Conservation (phyloP, 1,284 basidiomycete species). For the Apiotrichum mycotoxinovorans region DNA sequence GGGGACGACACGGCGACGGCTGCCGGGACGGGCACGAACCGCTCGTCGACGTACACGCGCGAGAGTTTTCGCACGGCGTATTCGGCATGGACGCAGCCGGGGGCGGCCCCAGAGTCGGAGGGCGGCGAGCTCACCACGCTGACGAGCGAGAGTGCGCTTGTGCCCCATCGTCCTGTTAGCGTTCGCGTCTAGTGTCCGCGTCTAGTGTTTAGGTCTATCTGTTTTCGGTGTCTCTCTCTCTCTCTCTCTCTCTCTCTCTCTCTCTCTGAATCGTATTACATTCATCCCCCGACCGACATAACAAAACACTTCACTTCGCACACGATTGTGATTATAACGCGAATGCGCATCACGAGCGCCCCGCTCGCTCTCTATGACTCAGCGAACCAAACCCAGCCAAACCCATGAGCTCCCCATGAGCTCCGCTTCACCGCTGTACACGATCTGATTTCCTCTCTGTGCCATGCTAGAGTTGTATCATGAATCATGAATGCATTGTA, state of each 20-base stretch:
- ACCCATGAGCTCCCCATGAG: too few relatives aligned
- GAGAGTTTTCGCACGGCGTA: slow-evolving; percentile 18
- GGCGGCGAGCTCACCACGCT: slow-evolving; percentile 2
- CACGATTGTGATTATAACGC: too few relatives aligned
- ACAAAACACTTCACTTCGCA: too few relatives aligned
- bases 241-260: too few relatives aligned
- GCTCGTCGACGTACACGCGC: slow-evolving; percentile 11
- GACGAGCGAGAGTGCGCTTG: neutral
- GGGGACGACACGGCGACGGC: neutral
- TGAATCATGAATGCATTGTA: slow-evolving; percentile 19
- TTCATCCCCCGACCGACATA: too few relatives aligned
- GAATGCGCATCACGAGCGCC: neutral
- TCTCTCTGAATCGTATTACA: too few relatives aligned
- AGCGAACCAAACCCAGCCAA: too few relatives aligned
- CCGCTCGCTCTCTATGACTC: too few relatives aligned
- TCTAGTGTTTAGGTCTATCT: neutral
- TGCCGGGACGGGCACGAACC: slow-evolving; percentile 1
- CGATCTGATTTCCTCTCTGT: too few relatives aligned
- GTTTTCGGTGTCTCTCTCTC: too few relatives aligned
- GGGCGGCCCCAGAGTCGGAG: slow-evolving; percentile 1
- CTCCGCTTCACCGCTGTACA: too few relatives aligned
- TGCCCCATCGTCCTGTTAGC: slow-evolving; percentile 11
- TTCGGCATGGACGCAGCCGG: slow-evolving; percentile 2
- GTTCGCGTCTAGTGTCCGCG: slow-evolving; percentile 7
- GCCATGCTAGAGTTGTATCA: neutral